Percentiles rank a stretch among this genome's conserved stretches.
Evolutionary conservation across 345 rosid species (phyloP).

Genomic region (Euphorbia peplus): DNA sequence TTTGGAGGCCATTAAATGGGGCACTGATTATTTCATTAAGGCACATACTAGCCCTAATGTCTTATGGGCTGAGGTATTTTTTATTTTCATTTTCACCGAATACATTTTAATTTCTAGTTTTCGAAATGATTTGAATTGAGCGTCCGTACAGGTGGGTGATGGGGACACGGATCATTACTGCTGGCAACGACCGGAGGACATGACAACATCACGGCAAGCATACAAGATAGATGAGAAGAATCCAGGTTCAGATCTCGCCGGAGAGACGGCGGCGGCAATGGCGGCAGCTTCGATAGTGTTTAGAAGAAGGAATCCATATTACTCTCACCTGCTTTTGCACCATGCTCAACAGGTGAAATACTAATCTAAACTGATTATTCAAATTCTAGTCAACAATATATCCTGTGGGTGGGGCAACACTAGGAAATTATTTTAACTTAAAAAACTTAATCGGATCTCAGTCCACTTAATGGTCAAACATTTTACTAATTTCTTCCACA

Average conservation of each 20-base stretch:
- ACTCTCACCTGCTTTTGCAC: slow-evolving; percentile 39
- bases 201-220: slow-evolving; percentile 55
- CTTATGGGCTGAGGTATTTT: slow-evolving; percentile 29
- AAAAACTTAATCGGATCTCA: not conserved
- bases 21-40: slow-evolving; percentile 35
- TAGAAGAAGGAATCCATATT: slow-evolving; percentile 16
- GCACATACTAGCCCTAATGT: slow-evolving; percentile 31
- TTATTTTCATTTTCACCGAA: not conserved
- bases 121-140: not conserved
- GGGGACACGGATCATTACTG: slow-evolving; percentile 32
- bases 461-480: not conserved
- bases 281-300: slow-evolving; percentile 71
- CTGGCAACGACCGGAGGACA: slow-evolving; percentile 45
- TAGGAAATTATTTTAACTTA: not conserved
- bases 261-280: slow-evolving; percentile 62
- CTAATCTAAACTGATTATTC: not conserved
- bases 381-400: not conserved
- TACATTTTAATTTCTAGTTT: not conserved
- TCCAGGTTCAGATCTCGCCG: slow-evolving; percentile 74
- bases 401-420: slow-evolving; percentile 1
- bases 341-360: slow-evolving; percentile 61
- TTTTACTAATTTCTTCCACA: not conserved
- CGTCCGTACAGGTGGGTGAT: slow-evolving; percentile 23
- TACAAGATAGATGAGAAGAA: slow-evolving; percentile 34
- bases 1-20: slow-evolving; percentile 33